phyloP scores from a whole-genome alignment of 2,329 filamentous ascomycete genomes.

The Ophidiomyces ophidiicola region DNA sequence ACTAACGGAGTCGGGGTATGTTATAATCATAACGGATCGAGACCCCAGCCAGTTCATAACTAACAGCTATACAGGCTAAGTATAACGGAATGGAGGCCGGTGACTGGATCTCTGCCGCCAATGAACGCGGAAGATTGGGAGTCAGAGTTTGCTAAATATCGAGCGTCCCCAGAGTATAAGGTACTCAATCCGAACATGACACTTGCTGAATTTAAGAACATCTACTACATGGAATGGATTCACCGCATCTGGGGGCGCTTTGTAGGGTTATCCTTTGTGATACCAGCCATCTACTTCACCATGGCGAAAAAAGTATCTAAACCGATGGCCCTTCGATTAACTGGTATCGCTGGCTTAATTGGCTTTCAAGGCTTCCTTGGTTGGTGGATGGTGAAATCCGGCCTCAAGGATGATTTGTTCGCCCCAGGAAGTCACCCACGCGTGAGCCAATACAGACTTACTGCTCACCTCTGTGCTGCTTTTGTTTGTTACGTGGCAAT shows the following conservation, averaged over 20 bases:
- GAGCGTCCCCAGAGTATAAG: slow-evolving; percentile 81
- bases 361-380: slow-evolving; percentile 91
- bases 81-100: slow-evolving; percentile 97
- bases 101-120: slow-evolving; percentile 82
- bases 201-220: slow-evolving; percentile 88
- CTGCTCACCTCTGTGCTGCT: slow-evolving; percentile 77
- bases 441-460: slow-evolving; percentile 86
- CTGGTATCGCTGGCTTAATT: slow-evolving; percentile 77
- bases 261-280: slow-evolving; percentile 76
- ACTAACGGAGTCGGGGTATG: slow-evolving; percentile 87
- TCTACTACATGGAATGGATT: slow-evolving; percentile 99
- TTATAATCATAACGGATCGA: background rate
- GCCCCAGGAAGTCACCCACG: slow-evolving; percentile 79
- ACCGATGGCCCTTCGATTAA: slow-evolving; percentile 63
- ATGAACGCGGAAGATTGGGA: slow-evolving; percentile 73
- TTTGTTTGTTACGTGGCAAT: slow-evolving; percentile 92
- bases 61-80: slow-evolving; percentile 53
- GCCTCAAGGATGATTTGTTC: slow-evolving; percentile 90
- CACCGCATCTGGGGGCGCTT: slow-evolving; percentile 90
- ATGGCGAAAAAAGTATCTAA: slow-evolving; percentile 63
- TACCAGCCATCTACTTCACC: slow-evolving; percentile 82
- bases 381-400: slow-evolving; percentile 99
- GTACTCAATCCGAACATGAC: slow-evolving; percentile 88
- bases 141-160: slow-evolving; percentile 84
- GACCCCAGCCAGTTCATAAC: background rate